phyloP scores from a whole-genome alignment of 2,329 filamentous ascomycete species.

The Talaromyces sp. region DNA sequence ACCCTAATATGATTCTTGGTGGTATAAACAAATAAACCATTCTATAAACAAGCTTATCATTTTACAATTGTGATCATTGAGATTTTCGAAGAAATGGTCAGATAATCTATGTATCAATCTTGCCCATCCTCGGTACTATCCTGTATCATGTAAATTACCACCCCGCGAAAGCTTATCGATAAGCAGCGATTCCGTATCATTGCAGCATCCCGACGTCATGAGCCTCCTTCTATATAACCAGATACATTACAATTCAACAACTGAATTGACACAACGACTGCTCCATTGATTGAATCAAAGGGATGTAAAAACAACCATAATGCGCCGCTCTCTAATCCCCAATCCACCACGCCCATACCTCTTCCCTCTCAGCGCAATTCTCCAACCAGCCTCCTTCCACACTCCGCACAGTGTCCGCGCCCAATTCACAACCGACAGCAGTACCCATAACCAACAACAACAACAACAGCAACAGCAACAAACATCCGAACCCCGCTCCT shows the following conservation, averaged over 20 bases:
- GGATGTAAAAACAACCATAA: conserved; percentile 2
- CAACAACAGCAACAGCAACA: background rate
- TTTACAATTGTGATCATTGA: no score
- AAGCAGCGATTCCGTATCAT: conserved; percentile 25
- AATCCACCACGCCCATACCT: conserved; percentile 16
- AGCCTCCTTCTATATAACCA: background rate
- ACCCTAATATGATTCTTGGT: no score
- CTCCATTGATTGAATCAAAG: no score
- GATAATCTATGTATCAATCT: background rate
- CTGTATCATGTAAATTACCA: background rate
- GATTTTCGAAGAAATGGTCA: background rate
- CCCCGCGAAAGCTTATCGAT: conserved; percentile 25
- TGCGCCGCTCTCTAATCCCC: conserved; percentile 15
- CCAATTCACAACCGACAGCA: conserved; percentile 17
- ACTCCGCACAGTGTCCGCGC: conserved; percentile 16
- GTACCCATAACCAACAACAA: background rate
- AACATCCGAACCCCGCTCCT: background rate
- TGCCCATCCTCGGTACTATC: background rate
- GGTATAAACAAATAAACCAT: no score
- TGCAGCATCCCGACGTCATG: conserved; percentile 31
- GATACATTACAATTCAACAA: background rate
- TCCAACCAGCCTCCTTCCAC: conserved; percentile 16
- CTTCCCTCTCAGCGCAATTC: conserved; percentile 18
- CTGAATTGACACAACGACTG: no score
- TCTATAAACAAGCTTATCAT: no score